Evolutionary conservation across 192 early-diverging fungal genomes (phyloP).

Genomic region (Funneliformis mosseae): DNA sequence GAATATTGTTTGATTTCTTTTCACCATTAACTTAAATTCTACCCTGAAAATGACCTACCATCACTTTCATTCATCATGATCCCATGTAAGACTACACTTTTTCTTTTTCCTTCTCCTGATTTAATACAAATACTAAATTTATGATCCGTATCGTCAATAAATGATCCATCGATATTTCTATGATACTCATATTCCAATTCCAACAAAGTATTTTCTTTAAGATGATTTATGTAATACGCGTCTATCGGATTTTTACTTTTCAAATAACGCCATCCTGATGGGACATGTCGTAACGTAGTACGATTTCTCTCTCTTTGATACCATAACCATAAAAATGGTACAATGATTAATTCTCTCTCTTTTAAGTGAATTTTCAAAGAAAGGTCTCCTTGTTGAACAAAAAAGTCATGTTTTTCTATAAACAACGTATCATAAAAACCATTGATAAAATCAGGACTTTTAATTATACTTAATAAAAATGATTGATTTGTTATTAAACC

Average conservation of each 20-base stretch:
- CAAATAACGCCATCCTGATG: slow-evolving; percentile 55
- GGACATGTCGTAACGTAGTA: slow-evolving; percentile 46
- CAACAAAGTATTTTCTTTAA: slow-evolving; percentile 38
- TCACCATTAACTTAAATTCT: not conserved
- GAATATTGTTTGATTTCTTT: not conserved
- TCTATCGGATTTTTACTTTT: slow-evolving; percentile 47
- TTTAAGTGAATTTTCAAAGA: slow-evolving; percentile 41
- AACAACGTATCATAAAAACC: slow-evolving; percentile 35
- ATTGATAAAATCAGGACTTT: slow-evolving; percentile 83
- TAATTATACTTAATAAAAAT: slow-evolving; percentile 54
- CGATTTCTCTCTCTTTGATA: slow-evolving; percentile 46
- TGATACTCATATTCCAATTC: slow-evolving; percentile 51
- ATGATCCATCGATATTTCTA: slow-evolving; percentile 35
- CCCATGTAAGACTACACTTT: not conserved
- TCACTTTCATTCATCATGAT: not conserved
- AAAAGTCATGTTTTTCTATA: not conserved
- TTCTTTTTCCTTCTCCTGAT: not conserved
- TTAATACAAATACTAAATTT: slow-evolving; percentile 36
- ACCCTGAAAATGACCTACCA: not conserved
- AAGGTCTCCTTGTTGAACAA: not conserved
- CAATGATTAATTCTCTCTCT: slow-evolving; percentile 40
- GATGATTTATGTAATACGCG: slow-evolving; percentile 34
- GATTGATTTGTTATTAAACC: slow-evolving; percentile 63
- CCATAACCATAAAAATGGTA: slow-evolving; percentile 57
- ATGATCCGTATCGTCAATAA: slow-evolving; percentile 40